Conservation (phyloP, 2,329 filamentous ascomycete species). For the Drechslerella stenobrocha region DNA sequence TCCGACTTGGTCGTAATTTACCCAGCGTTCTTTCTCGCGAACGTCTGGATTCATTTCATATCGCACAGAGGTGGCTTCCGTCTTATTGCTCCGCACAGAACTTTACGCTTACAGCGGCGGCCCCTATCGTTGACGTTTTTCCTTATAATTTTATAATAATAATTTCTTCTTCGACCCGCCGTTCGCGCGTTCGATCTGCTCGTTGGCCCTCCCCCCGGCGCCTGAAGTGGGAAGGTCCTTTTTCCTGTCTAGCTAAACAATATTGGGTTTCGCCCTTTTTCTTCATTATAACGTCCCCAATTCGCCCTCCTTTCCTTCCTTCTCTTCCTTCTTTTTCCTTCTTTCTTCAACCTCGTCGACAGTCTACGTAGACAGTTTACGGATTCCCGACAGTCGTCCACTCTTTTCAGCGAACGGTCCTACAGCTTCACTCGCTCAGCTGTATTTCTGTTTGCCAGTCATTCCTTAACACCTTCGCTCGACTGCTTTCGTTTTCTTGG, state of each 20-base stretch:
- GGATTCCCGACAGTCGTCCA: constrained; percentile 53
- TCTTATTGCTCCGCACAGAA: no score
- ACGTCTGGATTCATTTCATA: constrained; percentile 18
- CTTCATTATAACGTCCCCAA: constrained; percentile 38
- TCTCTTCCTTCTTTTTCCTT: constrained; percentile 50
- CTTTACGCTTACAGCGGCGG: constrained; percentile 14
- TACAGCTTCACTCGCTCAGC: constrained; percentile 54
- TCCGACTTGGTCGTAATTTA: constrained; percentile 41
- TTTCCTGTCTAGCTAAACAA: constrained; percentile 51
- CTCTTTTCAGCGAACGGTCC: constrained; percentile 50
- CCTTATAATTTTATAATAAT: background rate
- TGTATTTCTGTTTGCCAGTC: constrained; percentile 54
- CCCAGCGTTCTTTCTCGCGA: constrained; percentile 45
- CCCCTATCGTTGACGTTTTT: constrained; percentile 48
- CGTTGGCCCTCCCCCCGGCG: constrained; percentile 34
- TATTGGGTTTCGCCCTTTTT: constrained; percentile 50
- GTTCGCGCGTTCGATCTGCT: constrained; percentile 1
- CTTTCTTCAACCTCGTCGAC: constrained; percentile 45
- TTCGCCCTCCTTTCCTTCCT: constrained; percentile 54
- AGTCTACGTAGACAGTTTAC: constrained; percentile 50
- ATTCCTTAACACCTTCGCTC: constrained; percentile 52
- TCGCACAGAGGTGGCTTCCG: constrained; percentile 6
- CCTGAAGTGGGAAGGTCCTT: constrained; percentile 49
- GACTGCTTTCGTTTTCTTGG: constrained; percentile 34
- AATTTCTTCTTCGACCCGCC: background rate